phyloP scores from a whole-genome alignment of 75 land plant species.

The Ceratopteris richardii region DNA sequence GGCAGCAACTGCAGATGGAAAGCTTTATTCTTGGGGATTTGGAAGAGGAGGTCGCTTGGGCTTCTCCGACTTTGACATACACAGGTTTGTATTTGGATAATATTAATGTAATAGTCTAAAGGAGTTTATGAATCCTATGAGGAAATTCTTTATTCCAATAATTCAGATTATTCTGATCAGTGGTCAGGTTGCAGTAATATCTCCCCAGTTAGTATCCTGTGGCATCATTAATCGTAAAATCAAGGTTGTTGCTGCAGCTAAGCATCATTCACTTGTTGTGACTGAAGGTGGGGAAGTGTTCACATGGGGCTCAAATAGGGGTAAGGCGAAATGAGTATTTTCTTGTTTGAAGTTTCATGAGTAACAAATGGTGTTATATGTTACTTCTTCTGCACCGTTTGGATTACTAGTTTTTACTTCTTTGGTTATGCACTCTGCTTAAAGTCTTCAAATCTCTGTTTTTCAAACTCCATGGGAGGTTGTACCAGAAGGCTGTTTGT shows the following conservation, averaged over 20 bases:
- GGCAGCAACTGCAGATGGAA: slow-evolving; percentile 67
- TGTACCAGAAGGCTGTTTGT: too few relatives aligned
- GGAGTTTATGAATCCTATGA: too few relatives aligned
- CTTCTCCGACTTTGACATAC: slow-evolving; percentile 93
- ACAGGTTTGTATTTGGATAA: slow-evolving; percentile 41
- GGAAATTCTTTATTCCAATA: too few relatives aligned
- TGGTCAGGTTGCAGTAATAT: slow-evolving; percentile 97
- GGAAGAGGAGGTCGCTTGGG: slow-evolving; percentile 98
- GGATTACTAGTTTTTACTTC: too few relatives aligned
- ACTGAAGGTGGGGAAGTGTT: slow-evolving; percentile 96
- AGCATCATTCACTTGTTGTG: slow-evolving; percentile 88
- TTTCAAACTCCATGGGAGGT: too few relatives aligned
- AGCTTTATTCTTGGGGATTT: slow-evolving; percentile 94
- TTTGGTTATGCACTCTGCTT: too few relatives aligned
- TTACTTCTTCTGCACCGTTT: too few relatives aligned
- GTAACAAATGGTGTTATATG: neutral
- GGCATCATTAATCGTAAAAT: slow-evolving; percentile 69
- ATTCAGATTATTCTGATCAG: slow-evolving; percentile 22
- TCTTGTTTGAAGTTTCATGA: neutral
- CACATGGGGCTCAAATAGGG: slow-evolving; percentile 98
- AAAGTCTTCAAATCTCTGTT: too few relatives aligned
- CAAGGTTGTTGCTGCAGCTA: slow-evolving; percentile 81
- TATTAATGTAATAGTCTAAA: neutral
- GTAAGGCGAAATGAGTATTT: slow-evolving; percentile 24
- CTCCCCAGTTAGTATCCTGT: slow-evolving; percentile 66